Percentiles rank a stretch among this genome's conserved stretches.
Conservation (phyloP, 768 basidiomycete genomes). For the Dioszegia crocea region DNA sequence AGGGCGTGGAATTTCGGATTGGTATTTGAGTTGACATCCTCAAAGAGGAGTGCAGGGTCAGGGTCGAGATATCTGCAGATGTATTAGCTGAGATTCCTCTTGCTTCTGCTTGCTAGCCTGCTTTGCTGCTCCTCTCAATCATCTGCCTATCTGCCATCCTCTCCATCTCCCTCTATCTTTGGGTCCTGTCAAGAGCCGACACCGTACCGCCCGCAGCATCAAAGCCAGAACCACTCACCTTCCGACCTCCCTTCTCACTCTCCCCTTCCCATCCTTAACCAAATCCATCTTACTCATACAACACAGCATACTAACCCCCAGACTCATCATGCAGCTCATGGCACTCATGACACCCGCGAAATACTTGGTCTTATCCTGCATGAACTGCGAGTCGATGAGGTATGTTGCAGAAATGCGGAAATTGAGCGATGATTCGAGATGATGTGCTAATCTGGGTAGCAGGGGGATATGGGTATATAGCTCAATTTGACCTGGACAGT, state of each 20-base stretch:
- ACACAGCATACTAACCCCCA: constrained; percentile 96
- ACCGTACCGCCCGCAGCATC: too few species aligned
- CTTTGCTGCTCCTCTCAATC: too few species aligned
- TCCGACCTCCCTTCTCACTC: constrained; percentile 65
- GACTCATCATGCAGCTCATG: constrained; percentile 98
- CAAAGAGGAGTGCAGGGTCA: constrained; percentile 76
- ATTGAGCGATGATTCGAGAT: constrained; percentile 64
- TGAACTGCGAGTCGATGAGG: constrained; percentile 95
- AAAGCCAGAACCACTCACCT: constrained; percentile 64
- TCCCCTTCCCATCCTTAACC: constrained; percentile 62
- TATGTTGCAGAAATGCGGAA: constrained; percentile 86
- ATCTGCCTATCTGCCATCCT: too few species aligned
- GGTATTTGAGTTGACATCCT: constrained; percentile 54
- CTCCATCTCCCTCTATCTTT: too few species aligned
- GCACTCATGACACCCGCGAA: constrained; percentile 95
- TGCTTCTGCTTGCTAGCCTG: too few species aligned
- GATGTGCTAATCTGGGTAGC: constrained; percentile 75
- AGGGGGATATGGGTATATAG: constrained; percentile 98
- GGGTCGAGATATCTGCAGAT: constrained; percentile 78
- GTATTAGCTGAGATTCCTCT: constrained; percentile 1
- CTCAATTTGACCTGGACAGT: constrained; percentile 72
- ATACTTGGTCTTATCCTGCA: constrained; percentile 98
- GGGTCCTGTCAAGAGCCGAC: too few species aligned
- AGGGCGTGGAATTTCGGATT: constrained; percentile 84
- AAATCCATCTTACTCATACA: constrained; percentile 99